Evolutionary conservation across 495 filamentous ascomycete species (phyloP), one percentile per base, ranked within the genome.

Genomic region (Cercophora scortea): DNA sequence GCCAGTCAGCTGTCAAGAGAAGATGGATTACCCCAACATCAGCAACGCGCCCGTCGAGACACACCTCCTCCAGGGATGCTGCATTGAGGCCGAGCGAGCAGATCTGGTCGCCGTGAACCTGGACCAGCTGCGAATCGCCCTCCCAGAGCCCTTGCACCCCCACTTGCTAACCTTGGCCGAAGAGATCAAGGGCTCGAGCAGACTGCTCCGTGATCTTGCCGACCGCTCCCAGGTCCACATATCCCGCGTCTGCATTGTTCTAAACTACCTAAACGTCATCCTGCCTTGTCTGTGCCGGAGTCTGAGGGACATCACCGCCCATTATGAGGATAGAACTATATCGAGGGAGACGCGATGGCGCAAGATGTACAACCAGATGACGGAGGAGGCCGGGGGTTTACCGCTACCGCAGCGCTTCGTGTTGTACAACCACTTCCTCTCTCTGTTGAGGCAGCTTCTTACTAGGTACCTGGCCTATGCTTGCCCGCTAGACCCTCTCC

Each of bases 351-450:
- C 65, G 36, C 64, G 75, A 40, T 81, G 78, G 78, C 70, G 69
- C 32, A 69, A 71, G 36, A 79, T 81, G 75, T 73, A 76, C 51
- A 68, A 79, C 66, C 71, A 70, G 46, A 71, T 78, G 69, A 71
- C 69, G 1, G 70, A 72, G 33, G 75, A 74, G 57, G 71, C 69
- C 39, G 69, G 63, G 3, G 73, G 73, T 4, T 65, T 79, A 34
- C 68, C 70, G 11, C 61, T 81, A 9, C 74, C 70, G 11, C 70
- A 75, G 19, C 69, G 77, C 40, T 79, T 80, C 47, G 66, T 72
- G 19, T 70, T 79, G 50, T 80, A 77, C 59, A 76, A 77, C 45
- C 69, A 77, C 47, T 76, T 77, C 50, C 65, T 81, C 19, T 61
- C 67, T 12, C 61, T 77, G 50, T 59, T 79, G 25, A 65, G 71